A percentile compares a stretch with the other conserved stretches of the same genome.
phyloP scores from a whole-genome alignment of 148 eudicot genomes.

The Spergularia bocconei region DNA sequence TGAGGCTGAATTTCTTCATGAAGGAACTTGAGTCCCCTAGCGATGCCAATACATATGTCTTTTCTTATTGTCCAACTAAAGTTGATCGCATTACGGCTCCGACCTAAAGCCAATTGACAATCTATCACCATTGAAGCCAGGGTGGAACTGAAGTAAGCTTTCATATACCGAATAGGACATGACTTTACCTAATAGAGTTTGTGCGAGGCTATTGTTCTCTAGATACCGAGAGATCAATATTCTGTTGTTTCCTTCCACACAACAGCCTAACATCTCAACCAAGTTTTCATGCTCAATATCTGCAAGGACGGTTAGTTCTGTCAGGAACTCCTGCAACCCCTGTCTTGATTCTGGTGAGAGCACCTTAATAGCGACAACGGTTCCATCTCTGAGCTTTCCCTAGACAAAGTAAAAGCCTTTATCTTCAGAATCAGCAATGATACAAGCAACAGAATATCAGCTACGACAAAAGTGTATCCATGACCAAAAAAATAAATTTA shows the following conservation, averaged over 20 bases:
- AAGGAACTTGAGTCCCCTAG: constrained; percentile 76
- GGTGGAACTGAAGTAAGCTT: constrained; percentile 8
- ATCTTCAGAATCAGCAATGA: constrained; percentile 11
- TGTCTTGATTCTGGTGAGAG: constrained; percentile 78
- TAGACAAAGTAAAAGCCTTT: constrained; percentile 25
- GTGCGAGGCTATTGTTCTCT: constrained; percentile 79
- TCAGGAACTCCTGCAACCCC: constrained; percentile 66
- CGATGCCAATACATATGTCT: constrained; percentile 65
- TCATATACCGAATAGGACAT: neutral
- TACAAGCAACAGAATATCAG: neutral
- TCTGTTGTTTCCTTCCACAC: constrained; percentile 61
- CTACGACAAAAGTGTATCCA: no score
- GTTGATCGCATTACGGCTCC: constrained; percentile 30
- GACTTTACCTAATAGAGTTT: constrained; percentile 65
- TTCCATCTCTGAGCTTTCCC: constrained; percentile 74
- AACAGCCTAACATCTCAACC: constrained; percentile 78
- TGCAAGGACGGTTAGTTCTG: constrained; percentile 66
- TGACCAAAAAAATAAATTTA: neutral
- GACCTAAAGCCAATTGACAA: constrained; percentile 37
- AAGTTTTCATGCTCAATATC: constrained; percentile 71
- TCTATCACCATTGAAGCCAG: constrained; percentile 11
- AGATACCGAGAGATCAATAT: constrained; percentile 79
- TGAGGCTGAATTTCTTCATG: constrained; percentile 73
- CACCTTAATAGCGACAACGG: constrained; percentile 67
- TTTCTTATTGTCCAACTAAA: constrained; percentile 62